Evolutionary conservation across 495 filamentous ascomycete species (phyloP), one percentile per base, ranked within the genome.

Genomic region (Sphaerosporella brunnea): DNA sequence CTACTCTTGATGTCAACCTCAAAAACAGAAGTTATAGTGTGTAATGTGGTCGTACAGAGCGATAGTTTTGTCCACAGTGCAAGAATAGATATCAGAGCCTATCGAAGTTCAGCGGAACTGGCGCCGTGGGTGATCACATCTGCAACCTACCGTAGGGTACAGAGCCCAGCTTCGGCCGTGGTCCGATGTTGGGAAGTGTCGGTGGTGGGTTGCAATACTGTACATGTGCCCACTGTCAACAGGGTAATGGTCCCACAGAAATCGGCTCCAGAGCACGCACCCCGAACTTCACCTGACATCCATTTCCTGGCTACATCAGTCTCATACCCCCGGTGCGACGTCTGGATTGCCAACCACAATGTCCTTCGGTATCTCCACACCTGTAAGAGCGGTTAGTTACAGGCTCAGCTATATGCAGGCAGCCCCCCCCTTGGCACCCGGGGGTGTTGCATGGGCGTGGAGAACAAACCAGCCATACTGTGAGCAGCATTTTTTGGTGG

Each of bases 21-120:
- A 5, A 37, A n/a, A 24, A 38, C 10, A 2, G 23, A 23, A 19
- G n/a, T 9, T 25, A 48, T n/a, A 38, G n/a, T n/a, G n/a, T n/a
- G n/a, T n/a, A n/a, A n/a, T n/a, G n/a, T n/a, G n/a, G n/a, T n/a
- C 45, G 10, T 10, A 48, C 39, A 60, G 47, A 3, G 58, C 53
- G 48, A 59, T 54, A 3, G 35, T 41, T 2, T 50, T 44, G 0
- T 9, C 8, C 16, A 2, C 24, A 0, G n/a, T 23, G 20, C 56
- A 59, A 0, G 35, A 34, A 24, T 36, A 50, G 20, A 58, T 51
- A n/a, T 28, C 15, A 2, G 18, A 3, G 21, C 40, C 35, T 37
- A 18, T 9, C 35, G 4, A 18, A 9, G 15, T 9, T 18, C 35
- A 43, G 40, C 8, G 11, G 9, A 39, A 8, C 36, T 11, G 10